Evolutionary conservation across 164 flowering plant species (phyloP).

Genomic region (Tetracentron sinense): DNA sequence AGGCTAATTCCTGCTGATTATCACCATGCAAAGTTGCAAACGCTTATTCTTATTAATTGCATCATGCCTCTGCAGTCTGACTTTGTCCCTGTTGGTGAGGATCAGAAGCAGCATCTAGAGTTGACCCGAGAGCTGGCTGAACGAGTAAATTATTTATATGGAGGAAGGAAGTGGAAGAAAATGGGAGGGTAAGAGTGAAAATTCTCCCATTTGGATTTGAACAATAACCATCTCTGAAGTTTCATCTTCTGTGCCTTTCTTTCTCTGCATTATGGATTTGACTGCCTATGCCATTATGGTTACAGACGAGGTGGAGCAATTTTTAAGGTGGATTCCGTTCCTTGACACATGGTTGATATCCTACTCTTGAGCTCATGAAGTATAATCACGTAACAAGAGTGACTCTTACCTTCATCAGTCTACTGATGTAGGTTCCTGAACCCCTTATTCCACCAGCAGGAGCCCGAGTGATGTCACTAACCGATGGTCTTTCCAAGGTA

Average conservation of each 20-base stretch:
- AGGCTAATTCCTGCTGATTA: background rate
- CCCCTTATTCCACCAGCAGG: conserved; percentile 93
- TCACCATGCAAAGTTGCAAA: conserved; percentile 19
- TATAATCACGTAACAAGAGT: conserved; percentile 6
- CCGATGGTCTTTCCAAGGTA: conserved; percentile 96
- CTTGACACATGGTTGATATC: conserved; percentile 21
- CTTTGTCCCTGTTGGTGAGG: conserved; percentile 94
- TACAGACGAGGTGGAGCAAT: conserved; percentile 79
- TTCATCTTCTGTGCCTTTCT: background rate
- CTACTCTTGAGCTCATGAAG: conserved; percentile 15
- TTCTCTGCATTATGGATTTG: conserved; percentile 14
- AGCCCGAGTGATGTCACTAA: conserved; percentile 93
- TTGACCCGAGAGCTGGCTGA: conserved; percentile 90
- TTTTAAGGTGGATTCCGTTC: conserved; percentile 63
- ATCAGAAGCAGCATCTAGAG: conserved; percentile 95
- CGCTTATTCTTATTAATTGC: conserved; percentile 32
- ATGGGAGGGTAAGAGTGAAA: conserved; percentile 77
- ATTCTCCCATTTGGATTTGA: conserved; percentile 2
- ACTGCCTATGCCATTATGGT: conserved; percentile 24
- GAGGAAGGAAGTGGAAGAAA: conserved; percentile 97
- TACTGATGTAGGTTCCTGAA: conserved; percentile 73
- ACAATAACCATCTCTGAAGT: background rate
- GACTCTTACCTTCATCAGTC: conserved; percentile 12
- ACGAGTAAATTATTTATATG: conserved; percentile 77
- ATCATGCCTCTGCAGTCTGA: conserved; percentile 71